Evolutionary conservation across 768 basidiomycete genomes (phyloP).

Genomic region (Leccinum pellstonianum): DNA sequence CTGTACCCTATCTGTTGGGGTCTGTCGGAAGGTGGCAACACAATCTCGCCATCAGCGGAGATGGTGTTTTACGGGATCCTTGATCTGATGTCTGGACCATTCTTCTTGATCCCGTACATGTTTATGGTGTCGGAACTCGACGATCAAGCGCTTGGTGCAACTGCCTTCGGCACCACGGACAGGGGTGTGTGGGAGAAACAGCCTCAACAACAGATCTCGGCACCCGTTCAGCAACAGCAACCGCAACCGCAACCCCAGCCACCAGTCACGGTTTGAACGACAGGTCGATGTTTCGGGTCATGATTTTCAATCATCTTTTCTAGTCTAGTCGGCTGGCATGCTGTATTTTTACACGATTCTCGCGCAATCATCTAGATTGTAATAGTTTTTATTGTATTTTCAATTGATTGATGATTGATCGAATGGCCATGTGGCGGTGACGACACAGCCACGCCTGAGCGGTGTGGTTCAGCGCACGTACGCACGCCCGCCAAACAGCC

Average conservation of each 20-base stretch:
- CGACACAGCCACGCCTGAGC: conserved; percentile 21
- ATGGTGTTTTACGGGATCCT: conserved; percentile 57
- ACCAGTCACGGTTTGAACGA: neutral
- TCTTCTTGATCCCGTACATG: conserved; percentile 38
- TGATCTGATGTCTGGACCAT: conserved; percentile 38
- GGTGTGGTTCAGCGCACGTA: conserved; percentile 1
- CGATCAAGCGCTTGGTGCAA: neutral
- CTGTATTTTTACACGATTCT: neutral
- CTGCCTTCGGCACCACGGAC: conserved; percentile 9
- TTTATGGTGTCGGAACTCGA: conserved; percentile 3
- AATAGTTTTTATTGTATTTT: no score
- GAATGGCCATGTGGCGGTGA: neutral
- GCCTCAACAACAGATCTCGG: neutral
- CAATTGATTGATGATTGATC: neutral
- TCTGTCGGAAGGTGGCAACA: conserved; percentile 50
- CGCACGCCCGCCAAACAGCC: conserved; percentile 9
- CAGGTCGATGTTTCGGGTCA: neutral
- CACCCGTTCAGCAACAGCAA: no score
- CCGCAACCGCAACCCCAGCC: neutral
- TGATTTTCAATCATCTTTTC: neutral
- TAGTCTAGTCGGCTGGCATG: neutral
- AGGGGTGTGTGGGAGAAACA: conserved; percentile 7
- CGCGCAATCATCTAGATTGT: neutral
- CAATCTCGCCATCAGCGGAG: conserved; percentile 49
- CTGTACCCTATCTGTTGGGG: conserved; percentile 62